A percentile compares a stretch with the other conserved stretches of the same genome.
These are phyloP conservation scores for Coemansia sp. DNA, from an alignment of 192 early-diverging fungal species.

Conservation along the genomic window DNA sequence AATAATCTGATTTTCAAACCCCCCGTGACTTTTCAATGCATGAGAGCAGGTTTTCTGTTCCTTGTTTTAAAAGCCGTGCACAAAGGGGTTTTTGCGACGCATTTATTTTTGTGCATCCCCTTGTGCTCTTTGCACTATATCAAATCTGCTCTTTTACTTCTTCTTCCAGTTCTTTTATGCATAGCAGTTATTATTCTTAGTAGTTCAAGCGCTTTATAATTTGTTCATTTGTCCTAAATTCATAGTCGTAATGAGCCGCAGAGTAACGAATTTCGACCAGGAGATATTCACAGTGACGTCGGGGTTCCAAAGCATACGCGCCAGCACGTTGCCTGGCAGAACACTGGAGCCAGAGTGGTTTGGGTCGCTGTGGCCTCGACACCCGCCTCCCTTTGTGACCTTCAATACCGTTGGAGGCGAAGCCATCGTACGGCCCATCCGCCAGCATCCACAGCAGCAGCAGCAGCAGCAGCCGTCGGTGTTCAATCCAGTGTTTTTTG, in stretches of 20 bases:
- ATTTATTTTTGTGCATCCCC: no score
- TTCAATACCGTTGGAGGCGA: slow-evolving; percentile 8
- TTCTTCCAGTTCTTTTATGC: no score
- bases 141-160: no score
- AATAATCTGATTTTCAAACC: no score
- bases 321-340: slow-evolving; percentile 31
- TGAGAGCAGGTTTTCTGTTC: no score
- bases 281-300: slow-evolving; percentile 31
- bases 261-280: slow-evolving; percentile 44
- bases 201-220: no score
- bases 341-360: slow-evolving; percentile 15
- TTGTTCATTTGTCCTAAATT: no score
- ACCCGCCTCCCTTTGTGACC: slow-evolving; percentile 3
- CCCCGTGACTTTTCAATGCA: no score
- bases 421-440: not conserved
- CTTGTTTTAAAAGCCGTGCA: no score
- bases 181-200: no score
- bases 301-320: slow-evolving; percentile 36
- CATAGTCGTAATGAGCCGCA: slow-evolving; percentile 11
- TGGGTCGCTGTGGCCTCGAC: slow-evolving; percentile 23
- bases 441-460: not conserved
- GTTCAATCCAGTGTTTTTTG: slow-evolving; percentile 17
- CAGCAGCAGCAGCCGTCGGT: slow-evolving; percentile 8
- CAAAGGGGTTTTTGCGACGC: no score
- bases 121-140: no score